Conservation (phyloP, 2,329 filamentous ascomycete genomes). For the Pseudogymnoascus sp. region DNA sequence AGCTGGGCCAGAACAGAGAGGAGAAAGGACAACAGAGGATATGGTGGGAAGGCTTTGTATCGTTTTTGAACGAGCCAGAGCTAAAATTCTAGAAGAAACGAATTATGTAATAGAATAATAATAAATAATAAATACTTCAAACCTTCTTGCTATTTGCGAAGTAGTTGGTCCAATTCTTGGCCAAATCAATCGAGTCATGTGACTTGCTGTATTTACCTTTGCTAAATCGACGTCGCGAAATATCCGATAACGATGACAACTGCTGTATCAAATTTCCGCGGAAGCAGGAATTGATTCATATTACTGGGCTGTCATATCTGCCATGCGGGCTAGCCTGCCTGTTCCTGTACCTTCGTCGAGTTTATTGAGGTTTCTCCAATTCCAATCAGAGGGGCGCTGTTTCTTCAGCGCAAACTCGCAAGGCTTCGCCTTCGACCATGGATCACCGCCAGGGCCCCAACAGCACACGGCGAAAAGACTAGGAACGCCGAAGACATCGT, state of each 20-base stretch:
- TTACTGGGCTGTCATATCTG: slow-evolving; percentile 7
- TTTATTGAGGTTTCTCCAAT: slow-evolving; percentile 64
- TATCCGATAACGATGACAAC: not conserved
- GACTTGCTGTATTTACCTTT: not conserved
- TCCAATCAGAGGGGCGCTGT: slow-evolving; percentile 53
- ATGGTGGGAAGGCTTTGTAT: slow-evolving; percentile 5
- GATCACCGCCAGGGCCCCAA: slow-evolving; percentile 15
- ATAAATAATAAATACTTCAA: not conserved
- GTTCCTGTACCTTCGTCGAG: slow-evolving; percentile 38
- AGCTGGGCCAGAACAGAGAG: not conserved
- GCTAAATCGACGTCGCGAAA: not conserved
- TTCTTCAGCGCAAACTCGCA: slow-evolving; percentile 38
- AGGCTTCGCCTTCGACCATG: slow-evolving; percentile 22
- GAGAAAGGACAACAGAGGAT: not conserved
- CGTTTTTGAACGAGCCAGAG: not conserved
- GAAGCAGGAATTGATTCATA: slow-evolving; percentile 2
- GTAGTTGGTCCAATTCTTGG: not conserved
- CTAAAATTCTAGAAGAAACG: not conserved
- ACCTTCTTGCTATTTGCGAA: not conserved
- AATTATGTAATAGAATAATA: not conserved
- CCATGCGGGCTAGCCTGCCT: slow-evolving; percentile 25
- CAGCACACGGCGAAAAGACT: slow-evolving; percentile 9
- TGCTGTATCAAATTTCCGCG: not conserved
- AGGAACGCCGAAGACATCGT: slow-evolving; percentile 12
- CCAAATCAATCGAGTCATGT: not conserved